Evolutionary conservation across 1,284 basidiomycete genomes (phyloP), one percentile per base, ranked within the genome.

Genomic region (Cryptococcus amylolentus): DNA sequence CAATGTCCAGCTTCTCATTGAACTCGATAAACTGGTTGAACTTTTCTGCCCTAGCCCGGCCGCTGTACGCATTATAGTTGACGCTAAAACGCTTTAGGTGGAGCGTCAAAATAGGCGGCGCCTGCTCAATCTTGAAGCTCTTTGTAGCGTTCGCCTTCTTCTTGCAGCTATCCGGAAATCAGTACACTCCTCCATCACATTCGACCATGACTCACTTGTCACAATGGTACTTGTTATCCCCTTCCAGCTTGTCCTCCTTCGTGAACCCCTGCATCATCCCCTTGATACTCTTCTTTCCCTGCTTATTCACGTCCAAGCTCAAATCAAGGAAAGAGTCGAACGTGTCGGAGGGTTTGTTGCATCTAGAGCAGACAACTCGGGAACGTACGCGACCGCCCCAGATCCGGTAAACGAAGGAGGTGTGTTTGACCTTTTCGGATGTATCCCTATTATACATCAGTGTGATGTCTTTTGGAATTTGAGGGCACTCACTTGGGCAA

Each of bases 161-260:
- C 59, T 76, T 76, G 55, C 73, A 76, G 51, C 70, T 76, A 44
- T 20, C 20, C 28, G 14, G 5, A 27, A 26, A 28, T 13, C 39
- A 16, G 50, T 23, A 46, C 6, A 13, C 9, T 13, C 39, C 43
- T 8, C 14, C 12, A 27, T 12, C 20, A 39, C 38, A 40, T 23
- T 16, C 13, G 23, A 18, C 42, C 2, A n/a, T n/a, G 26, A 81
- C 87, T 68, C 71, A 95, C 90, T 91, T 95, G 76, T 98, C 95
- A 77, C 96, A 99, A 73, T 93, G 91, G 79, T 99, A 99, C 79
- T 96, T 96, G 81, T 98, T 92, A 5, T 87, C 84, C 0, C 95
- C 96, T 57, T 86, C 88, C 52, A 98, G 78, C 64, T 83, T 80
- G 69, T 98, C 96, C 50, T 88, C 81, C 18, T 86, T 86, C 20